Evolutionary conservation across 2,329 filamentous ascomycete species (phyloP).

Genomic region (Acephala macrosclerotiorum): DNA sequence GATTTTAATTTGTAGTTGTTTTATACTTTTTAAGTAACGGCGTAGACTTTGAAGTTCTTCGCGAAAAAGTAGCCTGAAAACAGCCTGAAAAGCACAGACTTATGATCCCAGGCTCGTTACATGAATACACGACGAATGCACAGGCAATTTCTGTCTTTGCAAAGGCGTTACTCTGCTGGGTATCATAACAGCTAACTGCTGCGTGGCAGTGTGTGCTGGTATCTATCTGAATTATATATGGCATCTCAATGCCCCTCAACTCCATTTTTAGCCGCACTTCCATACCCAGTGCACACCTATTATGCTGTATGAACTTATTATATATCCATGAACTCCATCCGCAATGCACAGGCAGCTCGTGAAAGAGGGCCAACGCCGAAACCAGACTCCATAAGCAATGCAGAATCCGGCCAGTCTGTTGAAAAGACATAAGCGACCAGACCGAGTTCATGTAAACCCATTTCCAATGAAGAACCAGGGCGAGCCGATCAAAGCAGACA

Average conservation of each 20-base stretch:
- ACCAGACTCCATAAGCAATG: background rate
- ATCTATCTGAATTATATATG: background rate
- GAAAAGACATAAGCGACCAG: too few species aligned
- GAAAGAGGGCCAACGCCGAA: too few species aligned
- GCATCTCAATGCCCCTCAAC: background rate
- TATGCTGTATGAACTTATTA: background rate
- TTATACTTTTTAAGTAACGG: too few species aligned
- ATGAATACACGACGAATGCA: conserved; percentile 11
- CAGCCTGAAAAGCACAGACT: too few species aligned
- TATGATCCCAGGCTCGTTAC: too few species aligned
- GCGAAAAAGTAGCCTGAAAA: too few species aligned
- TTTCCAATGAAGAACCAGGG: background rate
- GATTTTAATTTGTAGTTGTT: too few species aligned
- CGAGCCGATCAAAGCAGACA: background rate
- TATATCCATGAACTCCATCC: background rate
- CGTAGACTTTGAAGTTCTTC: too few species aligned
- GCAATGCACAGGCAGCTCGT: too few species aligned
- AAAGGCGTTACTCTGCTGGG: background rate
- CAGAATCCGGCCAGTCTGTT: background rate
- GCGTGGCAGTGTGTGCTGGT: background rate
- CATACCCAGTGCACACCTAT: background rate
- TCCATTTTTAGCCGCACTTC: background rate
- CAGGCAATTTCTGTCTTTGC: conserved; percentile 1
- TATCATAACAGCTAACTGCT: conserved; percentile 1
- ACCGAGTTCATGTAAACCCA: too few species aligned